phyloP scores from a whole-genome alignment of 768 basidiomycete genomes.

The Suillus paluster region DNA sequence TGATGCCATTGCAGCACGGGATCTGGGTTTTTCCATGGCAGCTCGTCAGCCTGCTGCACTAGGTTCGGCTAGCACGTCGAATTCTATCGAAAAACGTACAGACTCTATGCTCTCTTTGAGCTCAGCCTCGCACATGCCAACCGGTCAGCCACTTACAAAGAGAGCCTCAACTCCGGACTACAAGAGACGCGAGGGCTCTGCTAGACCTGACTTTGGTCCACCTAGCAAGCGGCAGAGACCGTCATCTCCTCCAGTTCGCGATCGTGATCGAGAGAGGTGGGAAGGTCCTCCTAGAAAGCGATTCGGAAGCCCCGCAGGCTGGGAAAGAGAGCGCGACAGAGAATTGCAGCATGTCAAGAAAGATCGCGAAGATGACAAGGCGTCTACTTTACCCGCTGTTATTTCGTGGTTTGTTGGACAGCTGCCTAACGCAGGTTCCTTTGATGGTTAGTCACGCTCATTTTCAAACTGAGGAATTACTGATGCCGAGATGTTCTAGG shows the following conservation, averaged over 20 bases:
- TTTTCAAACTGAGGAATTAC: constrained; percentile 1
- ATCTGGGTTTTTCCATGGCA: constrained; percentile 78
- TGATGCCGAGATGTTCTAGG: constrained; percentile 49
- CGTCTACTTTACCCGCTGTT: constrained; percentile 54
- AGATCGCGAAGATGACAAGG: constrained; percentile 54
- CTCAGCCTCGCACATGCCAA: constrained; percentile 30
- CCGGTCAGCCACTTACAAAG: constrained; percentile 26
- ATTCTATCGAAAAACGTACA: constrained; percentile 37
- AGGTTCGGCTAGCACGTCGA: constrained; percentile 19
- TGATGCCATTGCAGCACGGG: constrained; percentile 87
- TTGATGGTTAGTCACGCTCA: constrained; percentile 50
- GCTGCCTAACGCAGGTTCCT: constrained; percentile 70
- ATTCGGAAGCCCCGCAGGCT: constrained; percentile 43
- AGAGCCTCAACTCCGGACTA: constrained; percentile 39
- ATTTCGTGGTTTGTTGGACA: constrained; percentile 86
- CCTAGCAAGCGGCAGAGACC: constrained; percentile 50
- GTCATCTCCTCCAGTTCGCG: constrained; percentile 48
- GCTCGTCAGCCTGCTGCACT: constrained; percentile 29
- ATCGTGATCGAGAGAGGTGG: constrained; percentile 53
- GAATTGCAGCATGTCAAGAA: constrained; percentile 43
- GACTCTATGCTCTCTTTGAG: constrained; percentile 41
- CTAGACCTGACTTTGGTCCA: constrained; percentile 42
- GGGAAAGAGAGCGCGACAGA: constrained; percentile 52
- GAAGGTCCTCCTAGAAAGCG: constrained; percentile 41
- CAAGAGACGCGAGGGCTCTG: constrained; percentile 48